Percentiles rank a stretch among this genome's conserved stretches.
Conservation (phyloP, 2,329 filamentous ascomycete genomes). For the Fusarium sp. region DNA sequence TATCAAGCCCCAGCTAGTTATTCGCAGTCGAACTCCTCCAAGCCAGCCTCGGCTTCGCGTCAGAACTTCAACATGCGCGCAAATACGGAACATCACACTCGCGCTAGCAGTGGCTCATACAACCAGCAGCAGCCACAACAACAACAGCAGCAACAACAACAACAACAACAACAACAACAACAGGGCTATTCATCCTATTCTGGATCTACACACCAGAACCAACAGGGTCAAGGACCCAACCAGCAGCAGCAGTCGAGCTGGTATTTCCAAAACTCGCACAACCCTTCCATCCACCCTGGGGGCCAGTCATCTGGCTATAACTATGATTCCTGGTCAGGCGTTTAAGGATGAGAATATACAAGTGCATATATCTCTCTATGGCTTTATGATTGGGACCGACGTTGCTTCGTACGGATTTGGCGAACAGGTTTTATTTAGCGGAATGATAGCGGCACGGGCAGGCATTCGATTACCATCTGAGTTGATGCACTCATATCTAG, state of each 20-base stretch:
- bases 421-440: constrained; percentile 2
- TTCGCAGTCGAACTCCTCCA: constrained; percentile 31
- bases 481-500: constrained; percentile 12
- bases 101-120: constrained; percentile 30
- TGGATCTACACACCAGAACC: constrained; percentile 37
- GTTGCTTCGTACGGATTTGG: constrained; percentile 13
- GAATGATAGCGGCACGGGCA: not conserved
- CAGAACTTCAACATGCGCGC: constrained; percentile 46
- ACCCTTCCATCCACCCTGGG: constrained; percentile 34
- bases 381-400: constrained; percentile 5
- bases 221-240: constrained; percentile 36
- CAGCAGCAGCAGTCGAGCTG: constrained; percentile 44
- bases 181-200: constrained; percentile 37
- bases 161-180: constrained; percentile 35
- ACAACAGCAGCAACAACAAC: constrained; percentile 21
- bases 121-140: constrained; percentile 39
- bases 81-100: constrained; percentile 28
- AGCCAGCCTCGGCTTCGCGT: constrained; percentile 27
- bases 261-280: constrained; percentile 50
- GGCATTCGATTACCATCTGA: constrained; percentile 1
- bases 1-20: constrained; percentile 37
- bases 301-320: constrained; percentile 47
- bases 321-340: constrained; percentile 45
- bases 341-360: not conserved
- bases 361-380: not conserved